Evolutionary conservation across 495 filamentous ascomycete species (phyloP), one percentile per base, ranked within the genome.

Genomic region (Daldinia concentrica): DNA sequence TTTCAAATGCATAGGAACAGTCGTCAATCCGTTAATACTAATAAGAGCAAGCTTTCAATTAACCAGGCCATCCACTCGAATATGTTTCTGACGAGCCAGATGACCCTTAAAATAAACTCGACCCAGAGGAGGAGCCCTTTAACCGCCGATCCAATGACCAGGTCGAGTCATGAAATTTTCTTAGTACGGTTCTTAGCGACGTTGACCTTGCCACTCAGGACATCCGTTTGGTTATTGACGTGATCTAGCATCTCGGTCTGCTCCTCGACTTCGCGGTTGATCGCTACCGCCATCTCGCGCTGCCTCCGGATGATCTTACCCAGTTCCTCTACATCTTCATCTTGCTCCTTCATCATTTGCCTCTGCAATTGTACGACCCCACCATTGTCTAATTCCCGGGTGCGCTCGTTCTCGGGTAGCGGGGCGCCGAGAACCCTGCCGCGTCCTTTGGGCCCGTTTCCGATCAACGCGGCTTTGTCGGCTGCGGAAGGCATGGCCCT

Each of bases 351-450:
- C 89, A 98, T 96, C 77, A 91, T 87, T 78, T 95, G 88, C 66
- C 86, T 81, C 78, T 98, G 94, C 76, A 98, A 78, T 84, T 94
- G 90, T 76, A 98, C 67, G 43, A 99, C 91, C 0, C 94, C 95
- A 32, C 88, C 81, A 74, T 99, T 99, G 76, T 97, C 95, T 63
- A 95, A 80, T 81, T 97, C 94, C 41, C 95, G 82, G 51, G 95
- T 98, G 64, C 86, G 84, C 64, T 93, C 92, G 45, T 93, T 98
- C 79, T 99, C 95, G 51, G 90, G 90, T 24, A 89, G 74, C 11
- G 89, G 88, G 1, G 83, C 90, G 0, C 96, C 96, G 6, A 98
- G 83, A 4, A 97, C 92, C 24, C 94, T 78, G 5, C 93, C 88
- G 58, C 76, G 65, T 63, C 71, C 66, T 69, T 73, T 24, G 36